phyloP scores from a whole-genome alignment of 164 flowering plant species.

The Hamamelis virginiana region DNA sequence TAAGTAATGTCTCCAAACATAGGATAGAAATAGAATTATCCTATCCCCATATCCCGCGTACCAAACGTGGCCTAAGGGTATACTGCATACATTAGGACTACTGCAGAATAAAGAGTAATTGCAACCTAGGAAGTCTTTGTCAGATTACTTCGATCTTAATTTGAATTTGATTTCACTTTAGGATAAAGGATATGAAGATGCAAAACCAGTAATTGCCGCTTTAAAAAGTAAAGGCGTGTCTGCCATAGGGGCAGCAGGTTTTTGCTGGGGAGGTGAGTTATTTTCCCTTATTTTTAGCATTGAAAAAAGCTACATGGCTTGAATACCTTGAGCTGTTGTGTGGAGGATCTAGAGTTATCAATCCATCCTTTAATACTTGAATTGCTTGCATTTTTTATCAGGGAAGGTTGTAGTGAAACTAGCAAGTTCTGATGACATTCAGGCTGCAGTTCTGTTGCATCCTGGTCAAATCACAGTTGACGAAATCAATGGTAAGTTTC shows the following conservation, averaged over 20 bases:
- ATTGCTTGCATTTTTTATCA: constrained; percentile 14
- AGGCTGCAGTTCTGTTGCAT: constrained; percentile 48
- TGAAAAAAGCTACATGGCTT: background rate
- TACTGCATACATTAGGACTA: too few relatives aligned
- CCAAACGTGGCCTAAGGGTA: too few relatives aligned
- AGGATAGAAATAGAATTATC: too few relatives aligned
- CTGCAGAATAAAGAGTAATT: too few relatives aligned
- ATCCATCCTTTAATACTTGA: background rate
- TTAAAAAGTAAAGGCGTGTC: constrained; percentile 33
- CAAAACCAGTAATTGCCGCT: constrained; percentile 37
- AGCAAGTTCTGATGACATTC: constrained; percentile 24
- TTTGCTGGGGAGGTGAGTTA: constrained; percentile 52
- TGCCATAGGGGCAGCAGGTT: constrained; percentile 46
- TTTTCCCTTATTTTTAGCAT: background rate
- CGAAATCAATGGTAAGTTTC: constrained; percentile 36
- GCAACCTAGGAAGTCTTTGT: background rate
- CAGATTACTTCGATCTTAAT: background rate
- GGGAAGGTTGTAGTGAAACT: constrained; percentile 38
- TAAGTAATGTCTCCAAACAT: too few relatives aligned
- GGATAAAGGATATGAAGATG: constrained; percentile 46
- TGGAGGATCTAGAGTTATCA: background rate
- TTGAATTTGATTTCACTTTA: constrained; percentile 5
- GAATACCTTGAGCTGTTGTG: background rate
- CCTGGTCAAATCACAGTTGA: constrained; percentile 32
- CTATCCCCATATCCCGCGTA: too few relatives aligned